These are phyloP conservation scores for Plenodomus lindquistii DNA, from an alignment of 2,329 filamentous ascomycete genomes.

Conservation along the genomic window DNA sequence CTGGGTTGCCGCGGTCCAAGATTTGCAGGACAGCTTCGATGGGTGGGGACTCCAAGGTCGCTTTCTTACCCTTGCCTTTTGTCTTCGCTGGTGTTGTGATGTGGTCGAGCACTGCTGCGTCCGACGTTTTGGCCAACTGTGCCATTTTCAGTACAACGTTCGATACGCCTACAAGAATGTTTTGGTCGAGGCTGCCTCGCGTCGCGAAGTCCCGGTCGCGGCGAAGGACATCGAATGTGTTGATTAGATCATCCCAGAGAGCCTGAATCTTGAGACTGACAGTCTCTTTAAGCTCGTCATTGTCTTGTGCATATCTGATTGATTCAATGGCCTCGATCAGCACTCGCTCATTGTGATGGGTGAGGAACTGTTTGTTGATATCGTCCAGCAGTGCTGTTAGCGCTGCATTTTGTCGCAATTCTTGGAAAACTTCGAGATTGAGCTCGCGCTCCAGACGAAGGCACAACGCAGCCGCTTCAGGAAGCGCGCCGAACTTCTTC, in stretches of 20 bases:
- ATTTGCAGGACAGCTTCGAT: constrained; percentile 74
- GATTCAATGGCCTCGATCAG: constrained; percentile 81
- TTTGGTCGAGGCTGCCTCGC: constrained; percentile 69
- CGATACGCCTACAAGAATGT: constrained; percentile 69
- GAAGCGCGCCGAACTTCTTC: constrained; percentile 90
- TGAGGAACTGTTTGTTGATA: constrained; percentile 89
- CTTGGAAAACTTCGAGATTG: constrained; percentile 84
- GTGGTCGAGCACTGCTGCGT: constrained; percentile 74
- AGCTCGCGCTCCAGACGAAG: constrained; percentile 84
- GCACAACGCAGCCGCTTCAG: constrained; percentile 82
- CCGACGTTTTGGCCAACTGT: constrained; percentile 77
- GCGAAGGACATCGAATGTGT: constrained; percentile 70
- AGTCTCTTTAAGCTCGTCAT: constrained; percentile 85
- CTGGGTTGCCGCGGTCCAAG: constrained; percentile 72
- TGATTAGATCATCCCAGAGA: constrained; percentile 83
- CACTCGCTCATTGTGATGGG: constrained; percentile 86
- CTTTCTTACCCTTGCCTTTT: constrained; percentile 27
- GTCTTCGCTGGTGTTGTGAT: constrained; percentile 48
- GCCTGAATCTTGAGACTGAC: constrained; percentile 78
- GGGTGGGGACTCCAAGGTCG: constrained; percentile 47
- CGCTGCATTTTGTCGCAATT: constrained; percentile 82
- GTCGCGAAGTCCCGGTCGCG: constrained; percentile 71
- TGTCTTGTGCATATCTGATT: constrained; percentile 81
- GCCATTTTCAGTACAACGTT: constrained; percentile 78
- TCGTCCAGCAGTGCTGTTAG: constrained; percentile 85